Conservation (phyloP, 495 filamentous ascomycete genomes). For the Lasiosphaeria miniovina region DNA sequence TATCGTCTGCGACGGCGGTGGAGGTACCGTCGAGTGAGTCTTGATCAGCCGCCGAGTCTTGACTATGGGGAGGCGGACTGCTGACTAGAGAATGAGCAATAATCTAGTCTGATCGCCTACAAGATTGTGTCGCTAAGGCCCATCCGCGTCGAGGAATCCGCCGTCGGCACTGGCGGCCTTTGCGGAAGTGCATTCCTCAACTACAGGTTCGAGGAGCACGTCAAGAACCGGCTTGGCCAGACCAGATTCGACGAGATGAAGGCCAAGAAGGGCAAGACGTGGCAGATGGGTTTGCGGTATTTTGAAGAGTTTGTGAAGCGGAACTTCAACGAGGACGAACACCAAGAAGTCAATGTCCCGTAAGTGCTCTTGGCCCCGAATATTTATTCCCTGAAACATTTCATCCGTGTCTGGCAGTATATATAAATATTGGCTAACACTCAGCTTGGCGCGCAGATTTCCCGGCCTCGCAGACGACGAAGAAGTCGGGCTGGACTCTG, state of each 20-base stretch:
- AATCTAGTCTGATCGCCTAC: constrained; percentile 61
- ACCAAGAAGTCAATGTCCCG: constrained; percentile 66
- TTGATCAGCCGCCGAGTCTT: constrained; percentile 11
- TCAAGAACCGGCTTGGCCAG: constrained; percentile 56
- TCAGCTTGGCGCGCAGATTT: constrained; percentile 38
- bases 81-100: constrained; percentile 16
- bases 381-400: not conserved
- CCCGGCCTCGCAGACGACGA: constrained; percentile 69
- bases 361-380: constrained; percentile 23
- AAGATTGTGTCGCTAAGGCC: constrained; percentile 59
- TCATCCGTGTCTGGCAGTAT: not conserved
- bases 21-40: constrained; percentile 66
- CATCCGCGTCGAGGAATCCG: constrained; percentile 60
- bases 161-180: constrained; percentile 60
- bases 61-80: constrained; percentile 18
- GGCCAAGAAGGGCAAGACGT: constrained; percentile 56
- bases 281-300: constrained; percentile 71
- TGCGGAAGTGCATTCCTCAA: constrained; percentile 72
- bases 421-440: not conserved
- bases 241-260: constrained; percentile 60
- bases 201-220: constrained; percentile 63
- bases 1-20: constrained; percentile 72
- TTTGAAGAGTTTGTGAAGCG: constrained; percentile 68
- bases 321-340: constrained; percentile 72
- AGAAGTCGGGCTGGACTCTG: constrained; percentile 57